phyloP scores from a whole-genome alignment of 495 filamentous ascomycete genomes.

The Penicillium pulvis region DNA sequence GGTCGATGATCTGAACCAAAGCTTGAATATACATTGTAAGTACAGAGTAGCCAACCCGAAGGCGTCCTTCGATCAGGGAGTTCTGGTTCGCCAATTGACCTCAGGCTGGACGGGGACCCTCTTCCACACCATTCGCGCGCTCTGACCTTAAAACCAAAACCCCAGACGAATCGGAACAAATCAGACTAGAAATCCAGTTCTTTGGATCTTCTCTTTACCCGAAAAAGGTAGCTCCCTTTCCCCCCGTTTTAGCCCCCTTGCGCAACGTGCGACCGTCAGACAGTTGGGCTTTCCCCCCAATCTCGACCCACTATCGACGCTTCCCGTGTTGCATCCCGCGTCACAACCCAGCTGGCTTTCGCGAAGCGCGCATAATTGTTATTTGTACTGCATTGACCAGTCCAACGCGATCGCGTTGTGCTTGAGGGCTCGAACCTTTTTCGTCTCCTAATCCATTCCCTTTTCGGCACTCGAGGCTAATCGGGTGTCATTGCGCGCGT shows the following conservation, averaged over 20 bases:
- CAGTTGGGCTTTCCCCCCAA: conserved; percentile 29
- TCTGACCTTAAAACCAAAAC: conserved; percentile 26
- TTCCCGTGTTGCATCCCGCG: conserved; percentile 40
- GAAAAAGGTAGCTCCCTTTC: conserved; percentile 28
- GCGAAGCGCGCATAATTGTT: conserved; percentile 34
- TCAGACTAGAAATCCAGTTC: conserved; percentile 2
- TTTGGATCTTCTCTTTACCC: conserved; percentile 25
- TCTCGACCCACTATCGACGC: conserved; percentile 37
- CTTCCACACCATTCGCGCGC: conserved; percentile 22
- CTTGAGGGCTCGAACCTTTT: conserved; percentile 15
- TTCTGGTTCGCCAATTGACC: conserved; percentile 52
- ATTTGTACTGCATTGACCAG: conserved; percentile 28
- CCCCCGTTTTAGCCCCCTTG: conserved; percentile 22
- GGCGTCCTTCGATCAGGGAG: conserved; percentile 30
- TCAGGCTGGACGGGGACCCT: conserved; percentile 19
- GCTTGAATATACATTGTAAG: conserved; percentile 23
- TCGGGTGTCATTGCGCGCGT: conserved; percentile 34
- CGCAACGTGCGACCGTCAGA: conserved; percentile 35
- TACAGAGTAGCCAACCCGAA: conserved; percentile 19
- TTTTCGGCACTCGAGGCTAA: conserved; percentile 25
- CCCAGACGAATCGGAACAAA: conserved; percentile 37
- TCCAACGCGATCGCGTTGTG: conserved; percentile 24
- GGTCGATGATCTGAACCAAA: conserved; percentile 6
- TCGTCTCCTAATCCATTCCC: conserved; percentile 18
- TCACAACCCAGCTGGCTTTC: conserved; percentile 16